Conservation (phyloP, 345 rosid species). For the Acer campestre region DNA sequence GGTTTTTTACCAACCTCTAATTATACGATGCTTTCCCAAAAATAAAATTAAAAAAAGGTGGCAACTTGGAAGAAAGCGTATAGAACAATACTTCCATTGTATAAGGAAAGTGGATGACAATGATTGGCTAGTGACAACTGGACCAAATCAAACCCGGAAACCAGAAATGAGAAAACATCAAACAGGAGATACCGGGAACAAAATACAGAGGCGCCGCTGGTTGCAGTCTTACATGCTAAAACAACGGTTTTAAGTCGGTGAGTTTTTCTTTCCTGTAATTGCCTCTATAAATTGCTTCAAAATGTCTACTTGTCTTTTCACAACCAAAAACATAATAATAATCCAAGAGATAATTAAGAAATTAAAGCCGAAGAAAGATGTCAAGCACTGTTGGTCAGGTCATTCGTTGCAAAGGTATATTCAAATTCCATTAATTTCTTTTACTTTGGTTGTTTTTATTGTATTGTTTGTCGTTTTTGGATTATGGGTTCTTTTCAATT, state of each 20-base stretch:
- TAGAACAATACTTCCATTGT: too few species aligned
- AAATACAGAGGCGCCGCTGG: conserved; percentile 2
- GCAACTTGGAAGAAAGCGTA: too few species aligned
- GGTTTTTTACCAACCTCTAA: too few species aligned
- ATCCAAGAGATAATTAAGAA: not conserved
- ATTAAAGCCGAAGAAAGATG: conserved; percentile 16
- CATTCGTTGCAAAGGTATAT: conserved; percentile 42
- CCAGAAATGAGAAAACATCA: not conserved
- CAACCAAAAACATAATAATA: not conserved
- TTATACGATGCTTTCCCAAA: too few species aligned
- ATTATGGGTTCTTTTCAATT: not conserved
- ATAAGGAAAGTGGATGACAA: too few species aligned
- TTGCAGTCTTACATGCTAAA: not conserved
- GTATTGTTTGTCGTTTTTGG: not conserved
- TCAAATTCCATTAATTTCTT: not conserved
- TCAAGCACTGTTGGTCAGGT: conserved; percentile 35
- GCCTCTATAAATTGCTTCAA: conserved; percentile 2
- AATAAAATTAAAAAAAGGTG: too few species aligned
- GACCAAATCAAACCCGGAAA: too few species aligned
- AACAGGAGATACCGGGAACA: too few species aligned
- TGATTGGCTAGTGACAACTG: too few species aligned
- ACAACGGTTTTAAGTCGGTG: not conserved
- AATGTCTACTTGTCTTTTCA: not conserved
- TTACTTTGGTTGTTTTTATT: not conserved
- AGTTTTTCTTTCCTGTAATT: not conserved